Conservation (phyloP, 2,329 filamentous ascomycete species). For the Aureobasidium pullulans region DNA sequence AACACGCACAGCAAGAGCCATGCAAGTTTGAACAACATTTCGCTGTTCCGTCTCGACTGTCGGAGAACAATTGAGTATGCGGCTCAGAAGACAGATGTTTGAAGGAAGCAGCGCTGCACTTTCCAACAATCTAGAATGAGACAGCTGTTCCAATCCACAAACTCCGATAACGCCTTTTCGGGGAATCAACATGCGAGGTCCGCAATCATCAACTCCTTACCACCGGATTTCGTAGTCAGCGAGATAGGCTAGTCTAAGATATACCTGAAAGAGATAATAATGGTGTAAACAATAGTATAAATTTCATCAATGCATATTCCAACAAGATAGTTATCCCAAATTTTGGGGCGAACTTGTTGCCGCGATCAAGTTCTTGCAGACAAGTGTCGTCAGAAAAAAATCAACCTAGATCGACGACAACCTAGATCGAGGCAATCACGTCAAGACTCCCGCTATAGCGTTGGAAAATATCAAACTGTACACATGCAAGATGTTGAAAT, state of each 20-base stretch:
- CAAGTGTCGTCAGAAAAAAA: too few relatives aligned
- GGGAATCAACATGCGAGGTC: neutral
- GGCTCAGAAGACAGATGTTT: neutral
- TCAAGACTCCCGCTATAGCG: too few relatives aligned
- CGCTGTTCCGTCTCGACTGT: neutral
- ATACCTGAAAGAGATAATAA: neutral
- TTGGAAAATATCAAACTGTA: too few relatives aligned
- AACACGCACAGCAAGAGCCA: conserved; percentile 35
- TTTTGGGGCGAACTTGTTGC: too few relatives aligned
- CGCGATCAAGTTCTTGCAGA: too few relatives aligned
- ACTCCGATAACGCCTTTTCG: conserved; percentile 7
- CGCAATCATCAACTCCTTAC: neutral
- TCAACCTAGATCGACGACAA: too few relatives aligned
- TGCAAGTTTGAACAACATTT: conserved; percentile 37
- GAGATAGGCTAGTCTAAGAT: neutral
- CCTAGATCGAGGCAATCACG: too few relatives aligned
- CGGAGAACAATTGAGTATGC: neutral
- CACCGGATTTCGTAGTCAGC: neutral
- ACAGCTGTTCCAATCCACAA: conserved; percentile 3
- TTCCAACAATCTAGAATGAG: neutral
- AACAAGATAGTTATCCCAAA: too few relatives aligned
- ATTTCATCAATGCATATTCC: too few relatives aligned
- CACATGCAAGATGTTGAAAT: too few relatives aligned
- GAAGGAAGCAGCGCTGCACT: neutral
- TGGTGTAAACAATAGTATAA: too few relatives aligned